Conservation (phyloP, 176 grass and related monocot genomes). For the Musa schizocarpa region DNA sequence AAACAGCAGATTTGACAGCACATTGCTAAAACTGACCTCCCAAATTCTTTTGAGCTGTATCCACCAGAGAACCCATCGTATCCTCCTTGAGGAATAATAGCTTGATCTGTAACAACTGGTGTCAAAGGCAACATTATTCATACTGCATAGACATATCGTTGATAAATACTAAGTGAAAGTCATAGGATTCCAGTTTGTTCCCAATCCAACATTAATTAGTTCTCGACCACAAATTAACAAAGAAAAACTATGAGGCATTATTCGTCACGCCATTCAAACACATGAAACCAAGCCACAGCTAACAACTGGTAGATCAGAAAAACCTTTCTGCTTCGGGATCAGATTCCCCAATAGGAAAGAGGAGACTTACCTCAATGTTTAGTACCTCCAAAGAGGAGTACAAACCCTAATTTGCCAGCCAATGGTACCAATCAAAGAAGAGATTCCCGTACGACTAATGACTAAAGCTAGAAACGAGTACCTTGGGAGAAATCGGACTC, state of each 20-base stretch:
- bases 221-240: no score
- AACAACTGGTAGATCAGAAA: no score
- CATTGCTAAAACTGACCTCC: conserved; percentile 32
- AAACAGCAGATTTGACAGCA: neutral
- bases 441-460: neutral
- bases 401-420: neutral
- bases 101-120: conserved; percentile 7
- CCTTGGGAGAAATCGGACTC: conserved; percentile 20
- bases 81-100: conserved; percentile 44
- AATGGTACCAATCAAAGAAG: neutral
- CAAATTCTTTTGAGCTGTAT: conserved; percentile 29
- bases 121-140: neutral
- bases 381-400: neutral
- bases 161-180: neutral
- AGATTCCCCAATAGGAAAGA: neutral
- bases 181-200: no score
- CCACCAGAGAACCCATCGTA: conserved; percentile 38
- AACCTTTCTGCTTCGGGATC: no score
- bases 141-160: neutral
- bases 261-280: no score
- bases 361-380: neutral
- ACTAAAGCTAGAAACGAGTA: neutral
- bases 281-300: no score
- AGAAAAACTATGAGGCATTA: no score
- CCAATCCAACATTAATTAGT: no score